Base-by-base conservation (phyloP, 257 asterid genomes). In the Mitragyna speciosa region DNA sequence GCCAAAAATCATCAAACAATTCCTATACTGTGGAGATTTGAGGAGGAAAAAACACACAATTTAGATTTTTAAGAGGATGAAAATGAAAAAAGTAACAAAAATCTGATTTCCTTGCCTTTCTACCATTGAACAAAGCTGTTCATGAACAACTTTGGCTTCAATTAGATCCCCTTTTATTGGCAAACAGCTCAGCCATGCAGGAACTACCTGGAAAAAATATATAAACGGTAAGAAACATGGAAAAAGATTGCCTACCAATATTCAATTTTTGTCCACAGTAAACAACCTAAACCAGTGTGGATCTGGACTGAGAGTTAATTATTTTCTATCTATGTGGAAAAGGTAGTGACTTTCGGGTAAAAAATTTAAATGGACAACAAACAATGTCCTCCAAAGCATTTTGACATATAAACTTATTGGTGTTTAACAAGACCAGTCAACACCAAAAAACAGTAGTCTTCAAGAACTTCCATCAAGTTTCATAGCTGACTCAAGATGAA, bases 81-180 rank as follows among this genome's bases (percentile, higher is more conserved):
- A 0, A n/a, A n/a, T n/a, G n/a, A n/a, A n/a, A n/a, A 6, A 64
- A 76, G 28, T 17, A 48, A 14, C 56, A 0, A 20, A 19, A 22
- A 66, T 75, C 78, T 3, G 39, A 63, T 31, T 70, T 30, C 59
- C 75, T 66, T 83, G 90, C 98, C 97, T 89, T 88, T 91, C 99
- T 8, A 94, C 97, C 99, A 96, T 96, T 33, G 94, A 86, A 86
- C 98, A 92, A 71, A 96, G 99, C 87, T 88, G 98, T 68, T 94
- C 98, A 49, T 96, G 98, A 68, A 96, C 99, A 81, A 84, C 96
- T 85, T 94, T 94, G 33, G 98, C 99, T 88, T 96, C 99, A 72
- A 94, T 89, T 28, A 92, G 85, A 83, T 96, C 98, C 75, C 94
- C 92, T 86, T 94, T 96, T 84, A 96, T 84, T 1, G 99, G 99